A percentile compares a stretch with the other conserved stretches of the same genome.
Evolutionary conservation across 345 rosid genomes (phyloP).

Genomic region (Theobroma cacao): DNA sequence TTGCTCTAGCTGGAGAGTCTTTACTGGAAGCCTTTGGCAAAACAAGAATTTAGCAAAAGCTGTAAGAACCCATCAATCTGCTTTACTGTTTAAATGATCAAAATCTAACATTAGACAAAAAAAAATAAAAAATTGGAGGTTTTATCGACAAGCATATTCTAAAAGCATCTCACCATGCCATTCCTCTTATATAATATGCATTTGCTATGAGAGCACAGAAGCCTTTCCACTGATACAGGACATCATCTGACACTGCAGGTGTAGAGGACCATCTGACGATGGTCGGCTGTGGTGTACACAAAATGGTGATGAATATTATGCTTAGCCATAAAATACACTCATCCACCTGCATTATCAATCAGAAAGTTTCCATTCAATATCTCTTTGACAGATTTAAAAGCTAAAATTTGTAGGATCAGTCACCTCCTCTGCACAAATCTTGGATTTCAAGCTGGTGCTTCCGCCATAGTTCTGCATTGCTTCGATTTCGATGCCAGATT

Average conservation of each 20-base stretch:
- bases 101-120: not conserved
- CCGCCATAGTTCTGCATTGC: conserved; percentile 55
- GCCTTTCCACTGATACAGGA: conserved; percentile 71
- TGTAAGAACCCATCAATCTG: not conserved
- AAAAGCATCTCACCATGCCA: conserved; percentile 77
- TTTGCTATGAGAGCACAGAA: conserved; percentile 91
- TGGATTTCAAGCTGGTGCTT: conserved; percentile 64
- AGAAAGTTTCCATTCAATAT: not conserved
- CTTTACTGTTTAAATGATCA: not conserved
- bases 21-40: conserved; percentile 79
- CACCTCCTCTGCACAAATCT: conserved; percentile 65
- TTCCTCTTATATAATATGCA: conserved; percentile 76
- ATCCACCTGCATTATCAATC: conserved; percentile 48
- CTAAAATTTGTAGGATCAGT: not conserved
- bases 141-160: not conserved
- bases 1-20: conserved; percentile 93
- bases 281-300: conserved; percentile 95
- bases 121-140: too few relatives aligned
- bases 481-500: conserved; percentile 65
- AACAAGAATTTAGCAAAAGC: not conserved
- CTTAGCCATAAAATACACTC: conserved; percentile 92
- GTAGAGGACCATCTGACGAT: conserved; percentile 81
- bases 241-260: conserved; percentile 64
- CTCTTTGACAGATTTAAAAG: not conserved
- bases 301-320: conserved; percentile 82